Conservation (phyloP, 2,329 filamentous ascomycete genomes). For the Myriosclerotinia scirpicola region DNA sequence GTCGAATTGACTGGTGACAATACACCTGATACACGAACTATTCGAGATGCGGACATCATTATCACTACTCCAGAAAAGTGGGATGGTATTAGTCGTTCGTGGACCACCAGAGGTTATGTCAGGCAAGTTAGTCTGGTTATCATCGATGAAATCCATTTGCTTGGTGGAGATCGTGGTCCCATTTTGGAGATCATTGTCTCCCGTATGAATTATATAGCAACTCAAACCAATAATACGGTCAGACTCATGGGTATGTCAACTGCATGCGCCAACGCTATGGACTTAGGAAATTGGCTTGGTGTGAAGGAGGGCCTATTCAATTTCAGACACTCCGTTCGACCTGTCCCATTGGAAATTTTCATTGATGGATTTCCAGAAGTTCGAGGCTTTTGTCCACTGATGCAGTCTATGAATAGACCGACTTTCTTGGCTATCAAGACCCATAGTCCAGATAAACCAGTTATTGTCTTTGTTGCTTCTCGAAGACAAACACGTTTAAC, state of each 20-base stretch:
- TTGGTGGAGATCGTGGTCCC: conserved; percentile 94
- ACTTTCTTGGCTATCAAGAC: conserved; percentile 96
- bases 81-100: conserved; percentile 98
- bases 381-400: conserved; percentile 91
- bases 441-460: conserved; percentile 93
- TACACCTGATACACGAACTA: conserved; percentile 93
- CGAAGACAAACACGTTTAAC: conserved; percentile 92
- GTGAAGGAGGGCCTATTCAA: conserved; percentile 97
- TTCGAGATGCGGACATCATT: conserved; percentile 94
- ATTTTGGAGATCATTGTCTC: conserved; percentile 97
- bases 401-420: conserved; percentile 99
- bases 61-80: conserved; percentile 99
- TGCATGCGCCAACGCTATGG: conserved; percentile 91
- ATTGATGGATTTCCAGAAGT: conserved; percentile 97
- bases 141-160: conserved; percentile 95
- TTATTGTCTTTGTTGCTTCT: conserved; percentile 97
- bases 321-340: conserved; percentile 93
- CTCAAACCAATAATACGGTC: conserved; percentile 85
- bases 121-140: conserved; percentile 93
- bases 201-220: conserved; percentile 97
- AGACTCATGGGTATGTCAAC: conserved; percentile 98
- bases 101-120: conserved; percentile 97
- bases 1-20: conserved; percentile 98
- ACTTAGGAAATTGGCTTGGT: conserved; percentile 93
- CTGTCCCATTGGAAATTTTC: conserved; percentile 92